Conservation (phyloP, 1,139 yeast genomes). For the Debaryomycetaceae sp. region DNA sequence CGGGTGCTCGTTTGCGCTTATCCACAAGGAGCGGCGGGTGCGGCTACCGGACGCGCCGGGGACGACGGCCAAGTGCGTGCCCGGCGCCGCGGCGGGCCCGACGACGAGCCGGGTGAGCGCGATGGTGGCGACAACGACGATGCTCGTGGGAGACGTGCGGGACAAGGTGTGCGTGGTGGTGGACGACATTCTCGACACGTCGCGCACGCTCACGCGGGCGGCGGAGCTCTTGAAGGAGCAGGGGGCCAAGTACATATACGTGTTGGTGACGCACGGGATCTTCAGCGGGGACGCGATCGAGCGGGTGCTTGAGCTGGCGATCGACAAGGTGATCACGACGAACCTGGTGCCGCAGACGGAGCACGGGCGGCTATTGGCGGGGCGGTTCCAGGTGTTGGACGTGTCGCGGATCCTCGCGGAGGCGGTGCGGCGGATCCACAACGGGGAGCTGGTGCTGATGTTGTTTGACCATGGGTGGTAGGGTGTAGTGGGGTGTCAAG, state of each 20-base stretch:
- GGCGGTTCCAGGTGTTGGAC: slow-evolving; percentile 69
- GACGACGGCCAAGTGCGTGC: slow-evolving; percentile 7
- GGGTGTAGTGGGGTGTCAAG: neutral
- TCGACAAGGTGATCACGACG: slow-evolving; percentile 84
- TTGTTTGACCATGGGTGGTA: slow-evolving; percentile 82
- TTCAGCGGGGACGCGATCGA: slow-evolving; percentile 86
- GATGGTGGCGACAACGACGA: slow-evolving; percentile 40
- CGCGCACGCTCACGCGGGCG: slow-evolving; percentile 84
- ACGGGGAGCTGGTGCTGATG: slow-evolving; percentile 93
- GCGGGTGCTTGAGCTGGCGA: slow-evolving; percentile 54
- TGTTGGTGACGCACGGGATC: slow-evolving; percentile 85
- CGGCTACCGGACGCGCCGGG: slow-evolving; percentile 26
- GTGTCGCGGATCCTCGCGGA: slow-evolving; percentile 85
- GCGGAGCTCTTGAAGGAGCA: slow-evolving; percentile 86
- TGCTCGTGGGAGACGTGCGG: slow-evolving; percentile 89
- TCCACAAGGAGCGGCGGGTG: slow-evolving; percentile 86
- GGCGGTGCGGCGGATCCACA: slow-evolving; percentile 89
- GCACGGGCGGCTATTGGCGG: slow-evolving; percentile 40
- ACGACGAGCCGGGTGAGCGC: neutral
- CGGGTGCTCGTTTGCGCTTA: slow-evolving; percentile 84
- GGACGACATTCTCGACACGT: slow-evolving; percentile 92
- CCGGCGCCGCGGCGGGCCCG: slow-evolving; percentile 1
- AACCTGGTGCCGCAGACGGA: slow-evolving; percentile 82
- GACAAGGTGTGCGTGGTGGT: slow-evolving; percentile 76
- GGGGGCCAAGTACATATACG: slow-evolving; percentile 81